Percentiles rank a stretch among this genome's conserved stretches.
Evolutionary conservation across 2,329 filamentous ascomycete species (phyloP).

Genomic region (Colletotrichum sp.): DNA sequence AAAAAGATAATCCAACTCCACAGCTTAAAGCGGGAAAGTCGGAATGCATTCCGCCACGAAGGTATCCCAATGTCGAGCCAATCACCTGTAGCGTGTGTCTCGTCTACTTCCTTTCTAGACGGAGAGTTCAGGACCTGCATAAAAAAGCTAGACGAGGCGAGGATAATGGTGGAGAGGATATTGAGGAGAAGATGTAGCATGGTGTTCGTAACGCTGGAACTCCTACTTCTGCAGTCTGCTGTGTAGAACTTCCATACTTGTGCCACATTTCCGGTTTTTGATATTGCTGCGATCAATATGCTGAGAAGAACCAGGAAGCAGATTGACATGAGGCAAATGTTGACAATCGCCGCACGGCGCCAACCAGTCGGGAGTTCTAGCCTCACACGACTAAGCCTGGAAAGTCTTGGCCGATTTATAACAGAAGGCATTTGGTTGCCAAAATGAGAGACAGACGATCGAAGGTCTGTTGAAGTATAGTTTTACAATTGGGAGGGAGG

Average conservation of each 20-base stretch:
- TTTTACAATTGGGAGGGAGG: too few species aligned
- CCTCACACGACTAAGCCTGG: too few species aligned
- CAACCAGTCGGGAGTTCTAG: neutral
- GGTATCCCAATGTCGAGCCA: slow-evolving; percentile 51
- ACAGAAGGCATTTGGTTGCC: too few species aligned
- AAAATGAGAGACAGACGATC: too few species aligned
- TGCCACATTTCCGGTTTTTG: neutral
- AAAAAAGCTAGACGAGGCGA: slow-evolving; percentile 22
- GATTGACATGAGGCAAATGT: neutral
- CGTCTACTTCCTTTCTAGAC: slow-evolving; percentile 30
- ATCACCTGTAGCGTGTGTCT: slow-evolving; percentile 43
- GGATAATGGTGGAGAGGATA: slow-evolving; percentile 12
- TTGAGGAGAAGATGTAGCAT: slow-evolving; percentile 53
- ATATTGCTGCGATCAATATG: neutral
- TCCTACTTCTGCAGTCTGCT: neutral
- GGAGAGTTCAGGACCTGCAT: slow-evolving; percentile 22
- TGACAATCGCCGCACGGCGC: neutral
- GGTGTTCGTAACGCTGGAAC: neutral
- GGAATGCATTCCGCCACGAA: slow-evolving; percentile 38
- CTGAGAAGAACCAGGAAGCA: neutral
- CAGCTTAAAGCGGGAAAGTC: slow-evolving; percentile 23
- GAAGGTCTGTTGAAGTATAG: too few species aligned
- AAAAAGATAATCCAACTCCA: slow-evolving; percentile 25
- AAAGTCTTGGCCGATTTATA: too few species aligned
- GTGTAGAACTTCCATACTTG: neutral